Base-by-base conservation (phyloP, 192 early-diverging fungal genomes). In the Chytriomyces hyalinus region DNA sequence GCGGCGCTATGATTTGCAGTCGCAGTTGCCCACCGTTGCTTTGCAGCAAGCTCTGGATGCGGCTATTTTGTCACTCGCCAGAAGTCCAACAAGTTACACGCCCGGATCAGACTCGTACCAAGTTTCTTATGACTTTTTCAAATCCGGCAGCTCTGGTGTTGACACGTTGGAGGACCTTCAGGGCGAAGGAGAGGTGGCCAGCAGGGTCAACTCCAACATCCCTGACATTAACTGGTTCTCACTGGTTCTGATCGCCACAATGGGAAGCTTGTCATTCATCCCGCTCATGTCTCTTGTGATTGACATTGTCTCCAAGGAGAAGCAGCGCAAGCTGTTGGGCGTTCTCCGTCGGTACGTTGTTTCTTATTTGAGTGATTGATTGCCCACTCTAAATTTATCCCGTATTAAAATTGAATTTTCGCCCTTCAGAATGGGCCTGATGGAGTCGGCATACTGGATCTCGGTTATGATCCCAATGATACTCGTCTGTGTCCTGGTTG, bases 281-380 rank as follows among this genome's bases (percentile, higher is more conserved):
- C 77, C 77, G 3, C 17, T 78, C 1, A 78, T 78, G 77, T 46
- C 65, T 3, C 22, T 78, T 20, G 70, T 73, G 36, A 61, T 78
- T 44, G 77, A 78, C 15, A 28, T 78, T 9, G 49, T 78, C 7
- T 26, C 49, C 20, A 78, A 78, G 65, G 77, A 78, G 46, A 78
- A 78, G 49, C 77, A 78, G 69, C 57, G 63, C 11, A 61, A 51
- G 62, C 65, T 78, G 45, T 28, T 73, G 20, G 77, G 77, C 15
- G 61, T 70, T 2, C 47, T 78, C 4, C 3, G 77, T 47, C 63
- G 76, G 76, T 75, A 47, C 2, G 62, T 22, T 26, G 13, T 75
- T 65, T 65, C 3, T 20, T 65, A 0, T 65, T 65, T 26, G 24
- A 36, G 36, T 3, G 36, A 36, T 0, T 36, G 28, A 36, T 36